These are phyloP conservation scores for Hygrophoropsis aurantiaca DNA, from an alignment of 768 basidiomycete genomes.

Conservation along the genomic window DNA sequence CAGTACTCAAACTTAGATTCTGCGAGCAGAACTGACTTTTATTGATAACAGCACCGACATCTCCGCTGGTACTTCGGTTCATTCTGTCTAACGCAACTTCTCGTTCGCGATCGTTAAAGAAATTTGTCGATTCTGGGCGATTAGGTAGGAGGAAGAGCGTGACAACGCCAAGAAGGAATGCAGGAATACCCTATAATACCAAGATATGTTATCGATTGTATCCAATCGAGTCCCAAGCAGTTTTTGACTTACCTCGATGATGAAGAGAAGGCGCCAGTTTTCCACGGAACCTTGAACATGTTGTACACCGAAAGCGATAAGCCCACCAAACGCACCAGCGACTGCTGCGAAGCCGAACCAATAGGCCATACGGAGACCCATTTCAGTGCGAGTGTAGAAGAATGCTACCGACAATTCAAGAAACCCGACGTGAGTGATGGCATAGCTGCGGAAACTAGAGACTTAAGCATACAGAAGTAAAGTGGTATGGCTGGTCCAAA, in stretches of 20 bases:
- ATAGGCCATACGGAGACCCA: constrained; percentile 75
- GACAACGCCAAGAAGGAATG: constrained; percentile 60
- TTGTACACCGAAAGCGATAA: constrained; percentile 79
- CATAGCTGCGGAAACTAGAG: neutral
- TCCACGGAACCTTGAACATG: constrained; percentile 48
- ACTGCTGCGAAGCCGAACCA: constrained; percentile 87
- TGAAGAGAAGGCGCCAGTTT: constrained; percentile 51
- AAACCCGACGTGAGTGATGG: neutral
- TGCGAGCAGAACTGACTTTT: constrained; percentile 41
- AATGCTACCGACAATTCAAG: constrained; percentile 45
- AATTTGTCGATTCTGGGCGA: constrained; percentile 67
- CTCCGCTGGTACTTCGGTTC: constrained; percentile 65
- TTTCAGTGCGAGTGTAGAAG: constrained; percentile 74
- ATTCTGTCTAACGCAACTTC: constrained; percentile 65
- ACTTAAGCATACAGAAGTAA: constrained; percentile 61
- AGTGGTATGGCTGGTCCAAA: constrained; percentile 78
- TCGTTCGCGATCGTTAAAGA: constrained; percentile 51
- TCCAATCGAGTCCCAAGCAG: too few species aligned
- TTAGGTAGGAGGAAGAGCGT: constrained; percentile 61
- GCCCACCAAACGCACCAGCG: constrained; percentile 83
- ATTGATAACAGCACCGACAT: constrained; percentile 63
- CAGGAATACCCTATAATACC: constrained; percentile 66
- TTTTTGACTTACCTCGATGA: constrained; percentile 57
- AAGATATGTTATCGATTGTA: too few species aligned
- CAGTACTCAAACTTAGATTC: neutral